Conservation (phyloP, 192 early-diverging fungal species). For the Rhizoclosmatium sp. region DNA sequence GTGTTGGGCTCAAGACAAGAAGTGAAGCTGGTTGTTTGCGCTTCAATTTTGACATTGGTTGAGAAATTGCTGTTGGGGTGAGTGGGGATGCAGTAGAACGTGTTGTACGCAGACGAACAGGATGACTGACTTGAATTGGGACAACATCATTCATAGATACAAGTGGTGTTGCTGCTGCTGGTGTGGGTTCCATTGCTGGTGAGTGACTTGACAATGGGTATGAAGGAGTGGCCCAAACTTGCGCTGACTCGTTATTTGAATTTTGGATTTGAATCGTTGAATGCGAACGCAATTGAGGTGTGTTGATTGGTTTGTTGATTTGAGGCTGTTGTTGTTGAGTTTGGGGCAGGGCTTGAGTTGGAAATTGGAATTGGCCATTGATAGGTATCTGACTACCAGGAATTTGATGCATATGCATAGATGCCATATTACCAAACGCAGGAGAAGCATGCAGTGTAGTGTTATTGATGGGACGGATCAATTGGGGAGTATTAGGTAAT, state of each 20-base stretch:
- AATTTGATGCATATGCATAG: too few relatives aligned
- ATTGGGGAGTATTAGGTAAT: neutral
- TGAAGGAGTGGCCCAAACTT: too few relatives aligned
- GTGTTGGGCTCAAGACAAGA: conserved; percentile 3
- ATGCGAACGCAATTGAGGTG: neutral
- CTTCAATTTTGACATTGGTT: neutral
- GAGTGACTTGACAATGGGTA: neutral
- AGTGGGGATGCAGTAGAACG: too few relatives aligned
- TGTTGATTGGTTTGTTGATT: too few relatives aligned
- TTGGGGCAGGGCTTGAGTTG: too few relatives aligned
- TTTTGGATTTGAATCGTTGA: neutral
- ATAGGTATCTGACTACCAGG: too few relatives aligned
- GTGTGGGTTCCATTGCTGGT: neutral
- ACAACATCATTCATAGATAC: conserved; percentile 5
- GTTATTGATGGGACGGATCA: neutral
- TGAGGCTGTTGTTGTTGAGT: too few relatives aligned
- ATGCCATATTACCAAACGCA: neutral
- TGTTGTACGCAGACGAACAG: neutral
- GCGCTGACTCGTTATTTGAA: neutral
- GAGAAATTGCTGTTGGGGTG: too few relatives aligned
- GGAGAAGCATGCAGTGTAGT: neutral
- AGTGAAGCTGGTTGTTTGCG: neutral
- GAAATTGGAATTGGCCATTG: too few relatives aligned
- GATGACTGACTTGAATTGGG: neutral
- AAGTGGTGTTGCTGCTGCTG: neutral